Evolutionary conservation across 495 filamentous ascomycete genomes (phyloP).

Genomic region (Cenococcum geophilum): DNA sequence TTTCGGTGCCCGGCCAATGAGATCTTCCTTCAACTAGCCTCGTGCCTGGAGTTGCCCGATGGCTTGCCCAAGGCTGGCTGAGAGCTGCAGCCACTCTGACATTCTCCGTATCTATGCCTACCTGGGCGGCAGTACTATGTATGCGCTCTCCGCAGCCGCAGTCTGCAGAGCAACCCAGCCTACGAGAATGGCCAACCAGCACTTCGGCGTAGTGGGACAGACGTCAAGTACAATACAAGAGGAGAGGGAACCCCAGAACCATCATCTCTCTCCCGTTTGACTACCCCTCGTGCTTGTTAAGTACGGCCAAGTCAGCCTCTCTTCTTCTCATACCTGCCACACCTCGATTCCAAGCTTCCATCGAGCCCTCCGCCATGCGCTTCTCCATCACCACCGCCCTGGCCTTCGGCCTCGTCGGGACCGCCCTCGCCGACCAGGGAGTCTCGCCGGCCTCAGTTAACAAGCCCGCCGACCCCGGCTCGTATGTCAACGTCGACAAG

Average conservation of each 20-base stretch:
- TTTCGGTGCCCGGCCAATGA: too few relatives aligned
- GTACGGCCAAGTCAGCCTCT: not conserved
- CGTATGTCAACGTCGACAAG: constrained; percentile 8
- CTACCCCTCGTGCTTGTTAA: not conserved
- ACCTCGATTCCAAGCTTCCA: not conserved
- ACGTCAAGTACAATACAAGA: not conserved
- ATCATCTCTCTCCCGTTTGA: not conserved
- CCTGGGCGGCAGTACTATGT: too few relatives aligned
- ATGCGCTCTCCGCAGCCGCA: not conserved
- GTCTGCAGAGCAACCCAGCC: not conserved
- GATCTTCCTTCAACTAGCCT: too few relatives aligned
- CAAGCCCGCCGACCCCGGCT: constrained; percentile 11
- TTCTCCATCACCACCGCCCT: not conserved
- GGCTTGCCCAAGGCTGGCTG: not conserved
- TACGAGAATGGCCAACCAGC: not conserved
- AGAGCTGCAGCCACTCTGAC: not conserved
- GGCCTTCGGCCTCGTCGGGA: constrained; percentile 1
- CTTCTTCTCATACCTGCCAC: not conserved
- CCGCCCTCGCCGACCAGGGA: constrained; percentile 5
- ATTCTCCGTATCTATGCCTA: not conserved
- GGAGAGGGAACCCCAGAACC: not conserved
- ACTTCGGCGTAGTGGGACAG: not conserved
- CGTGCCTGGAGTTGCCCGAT: not conserved
- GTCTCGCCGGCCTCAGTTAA: constrained; percentile 10
- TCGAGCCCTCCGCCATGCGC: not conserved